phyloP scores from a whole-genome alignment of 2,329 filamentous ascomycete genomes.

The Amesomyces nigricolor region DNA sequence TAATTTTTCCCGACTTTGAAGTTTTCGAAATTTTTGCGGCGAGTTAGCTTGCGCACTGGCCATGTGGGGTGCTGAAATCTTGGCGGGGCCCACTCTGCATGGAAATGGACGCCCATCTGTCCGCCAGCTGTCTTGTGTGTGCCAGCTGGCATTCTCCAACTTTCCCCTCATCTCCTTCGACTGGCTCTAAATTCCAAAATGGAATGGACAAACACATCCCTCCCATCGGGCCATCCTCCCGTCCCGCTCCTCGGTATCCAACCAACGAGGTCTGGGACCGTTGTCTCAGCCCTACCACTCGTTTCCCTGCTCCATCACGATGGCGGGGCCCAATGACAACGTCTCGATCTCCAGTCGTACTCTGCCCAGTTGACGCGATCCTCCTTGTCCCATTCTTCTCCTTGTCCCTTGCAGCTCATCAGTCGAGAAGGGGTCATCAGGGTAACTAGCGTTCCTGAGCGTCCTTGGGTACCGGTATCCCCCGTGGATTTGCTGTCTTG shows the following conservation, averaged over 20 bases:
- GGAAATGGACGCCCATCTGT: neutral
- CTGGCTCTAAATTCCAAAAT: no score
- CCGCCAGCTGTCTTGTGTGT: neutral
- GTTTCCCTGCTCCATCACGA: neutral
- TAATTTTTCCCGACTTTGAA: slow-evolving; percentile 20
- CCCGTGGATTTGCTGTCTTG: neutral
- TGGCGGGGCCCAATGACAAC: neutral
- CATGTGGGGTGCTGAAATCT: slow-evolving; percentile 19
- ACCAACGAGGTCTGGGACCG: slow-evolving; percentile 1
- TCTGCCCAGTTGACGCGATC: neutral
- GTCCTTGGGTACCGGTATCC: neutral
- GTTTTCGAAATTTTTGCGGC: slow-evolving; percentile 27
- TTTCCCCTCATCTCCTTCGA: no score
- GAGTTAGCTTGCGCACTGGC: slow-evolving; percentile 23
- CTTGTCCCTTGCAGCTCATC: no score
- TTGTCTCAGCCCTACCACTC: slow-evolving; percentile 20
- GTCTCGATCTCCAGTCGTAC: neutral
- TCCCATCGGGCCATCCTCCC: neutral
- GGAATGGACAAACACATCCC: neutral
- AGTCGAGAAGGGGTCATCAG: no score
- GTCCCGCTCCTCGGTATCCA: neutral
- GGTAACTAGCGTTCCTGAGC: no score
- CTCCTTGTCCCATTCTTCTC: no score
- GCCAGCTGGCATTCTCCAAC: no score
- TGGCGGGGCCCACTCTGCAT: neutral